Evolutionary conservation across 257 asterid species (phyloP).

Genomic region (Penstemon davidsonii): DNA sequence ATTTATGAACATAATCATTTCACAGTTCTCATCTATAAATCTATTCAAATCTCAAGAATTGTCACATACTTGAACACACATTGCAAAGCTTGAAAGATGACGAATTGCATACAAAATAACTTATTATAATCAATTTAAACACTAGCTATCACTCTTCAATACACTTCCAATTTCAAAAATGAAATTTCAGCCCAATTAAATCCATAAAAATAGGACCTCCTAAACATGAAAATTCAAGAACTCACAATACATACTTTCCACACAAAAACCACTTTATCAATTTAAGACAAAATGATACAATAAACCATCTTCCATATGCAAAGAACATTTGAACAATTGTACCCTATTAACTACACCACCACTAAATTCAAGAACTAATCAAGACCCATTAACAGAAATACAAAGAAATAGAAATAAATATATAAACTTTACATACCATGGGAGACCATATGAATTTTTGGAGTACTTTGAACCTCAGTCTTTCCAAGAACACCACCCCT

Average conservation of each 20-base stretch:
- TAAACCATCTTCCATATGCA: too few relatives aligned
- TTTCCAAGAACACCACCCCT: slow-evolving; percentile 20
- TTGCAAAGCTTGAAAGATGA: slow-evolving; percentile 13
- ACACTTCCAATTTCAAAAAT: not conserved
- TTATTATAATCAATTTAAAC: slow-evolving; percentile 1
- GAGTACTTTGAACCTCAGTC: slow-evolving; percentile 24
- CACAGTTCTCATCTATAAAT: not conserved
- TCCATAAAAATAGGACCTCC: not conserved
- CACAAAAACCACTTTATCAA: not conserved
- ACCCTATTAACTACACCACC: not conserved
- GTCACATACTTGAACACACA: slow-evolving; percentile 14
- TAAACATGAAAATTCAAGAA: not conserved
- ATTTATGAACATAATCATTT: not conserved
- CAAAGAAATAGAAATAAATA: slow-evolving; percentile 9
- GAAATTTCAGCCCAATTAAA: not conserved
- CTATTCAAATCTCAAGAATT: slow-evolving; percentile 1
- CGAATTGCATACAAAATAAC: not conserved
- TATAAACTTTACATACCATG: slow-evolving; percentile 35
- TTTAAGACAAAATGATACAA: not conserved
- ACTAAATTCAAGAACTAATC: slow-evolving; percentile 21
- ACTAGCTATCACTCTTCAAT: slow-evolving; percentile 11
- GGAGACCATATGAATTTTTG: slow-evolving; percentile 14
- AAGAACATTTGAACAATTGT: too few relatives aligned
- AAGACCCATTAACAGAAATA: slow-evolving; percentile 6
- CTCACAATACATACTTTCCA: not conserved